A percentile compares a stretch with the other conserved stretches of the same genome.
Evolutionary conservation across 768 basidiomycete genomes (phyloP).

Genomic region (Rickenella mellea): DNA sequence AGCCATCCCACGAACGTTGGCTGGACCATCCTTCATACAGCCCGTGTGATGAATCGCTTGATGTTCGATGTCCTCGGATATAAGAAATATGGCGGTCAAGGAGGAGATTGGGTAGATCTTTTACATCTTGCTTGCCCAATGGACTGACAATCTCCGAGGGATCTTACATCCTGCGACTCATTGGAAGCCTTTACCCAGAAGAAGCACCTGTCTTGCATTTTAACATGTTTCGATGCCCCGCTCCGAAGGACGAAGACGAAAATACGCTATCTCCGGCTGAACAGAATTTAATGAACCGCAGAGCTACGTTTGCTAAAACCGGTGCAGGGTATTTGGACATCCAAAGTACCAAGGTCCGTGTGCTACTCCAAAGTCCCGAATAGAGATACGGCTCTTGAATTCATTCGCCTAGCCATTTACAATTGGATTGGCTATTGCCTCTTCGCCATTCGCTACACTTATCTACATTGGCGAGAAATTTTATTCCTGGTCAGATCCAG

Average conservation of each 20-base stretch:
- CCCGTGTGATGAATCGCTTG: constrained; percentile 8
- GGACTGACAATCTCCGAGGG: constrained; percentile 3
- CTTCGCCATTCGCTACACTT: constrained; percentile 10
- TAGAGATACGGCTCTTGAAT: background rate
- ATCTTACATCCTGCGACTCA: constrained; percentile 10
- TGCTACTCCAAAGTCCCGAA: too few relatives aligned
- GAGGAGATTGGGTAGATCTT: constrained; percentile 10
- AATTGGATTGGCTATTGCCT: constrained; percentile 11
- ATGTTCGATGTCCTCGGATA: constrained; percentile 11
- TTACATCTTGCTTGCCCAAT: background rate
- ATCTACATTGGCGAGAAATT: constrained; percentile 14
- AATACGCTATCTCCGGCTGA: constrained; percentile 4
- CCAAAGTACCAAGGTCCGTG: constrained; percentile 8
- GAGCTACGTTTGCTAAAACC: constrained; percentile 4
- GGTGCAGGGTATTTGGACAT: constrained; percentile 9
- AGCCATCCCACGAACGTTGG: constrained; percentile 5
- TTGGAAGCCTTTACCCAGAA: constrained; percentile 6
- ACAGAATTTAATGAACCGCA: constrained; percentile 2
- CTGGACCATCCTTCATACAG: constrained; percentile 8
- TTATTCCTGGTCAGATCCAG: constrained; percentile 11
- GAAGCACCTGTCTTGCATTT: constrained; percentile 10
- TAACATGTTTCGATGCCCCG: constrained; percentile 12
- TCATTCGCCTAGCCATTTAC: constrained; percentile 8
- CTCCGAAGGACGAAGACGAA: background rate
- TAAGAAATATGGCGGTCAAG: constrained; percentile 9